Percentiles rank a stretch among this genome's conserved stretches.
Evolutionary conservation across 345 rosid genomes (phyloP).

Genomic region (Camelina sativa): DNA sequence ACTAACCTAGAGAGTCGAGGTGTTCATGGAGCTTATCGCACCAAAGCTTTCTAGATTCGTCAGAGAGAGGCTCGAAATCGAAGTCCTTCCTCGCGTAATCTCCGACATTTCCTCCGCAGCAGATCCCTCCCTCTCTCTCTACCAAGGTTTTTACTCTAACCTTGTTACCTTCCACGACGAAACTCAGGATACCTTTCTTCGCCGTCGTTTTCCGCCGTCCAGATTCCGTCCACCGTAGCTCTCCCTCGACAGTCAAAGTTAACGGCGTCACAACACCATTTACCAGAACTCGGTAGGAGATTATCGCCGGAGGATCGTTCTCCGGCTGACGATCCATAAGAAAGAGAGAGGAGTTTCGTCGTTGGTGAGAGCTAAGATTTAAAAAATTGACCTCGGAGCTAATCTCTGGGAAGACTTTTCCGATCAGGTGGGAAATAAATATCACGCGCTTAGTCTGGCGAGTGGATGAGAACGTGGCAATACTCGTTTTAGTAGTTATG

Average conservation of each 20-base stretch:
- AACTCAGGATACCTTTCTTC: constrained; percentile 72
- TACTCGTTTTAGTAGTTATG: not conserved
- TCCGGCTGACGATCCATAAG: constrained; percentile 44
- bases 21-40: constrained; percentile 59
- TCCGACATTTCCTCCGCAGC: constrained; percentile 54
- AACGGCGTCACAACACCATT: constrained; percentile 50
- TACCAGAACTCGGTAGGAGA: constrained; percentile 59
- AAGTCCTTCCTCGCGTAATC: constrained; percentile 65
- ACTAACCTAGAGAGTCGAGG: constrained; percentile 69
- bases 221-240: constrained; percentile 55
- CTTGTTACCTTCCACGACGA: constrained; percentile 56
- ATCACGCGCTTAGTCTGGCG: constrained; percentile 6
- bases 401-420: constrained; percentile 1
- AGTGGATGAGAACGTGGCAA: constrained; percentile 3
- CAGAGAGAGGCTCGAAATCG: constrained; percentile 68
- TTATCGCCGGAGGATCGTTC: constrained; percentile 13
- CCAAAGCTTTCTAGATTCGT: constrained; percentile 67
- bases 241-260: constrained; percentile 61
- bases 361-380: constrained; percentile 7
- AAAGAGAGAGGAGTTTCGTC: constrained; percentile 3
- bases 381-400: constrained; percentile 2
- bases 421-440: not conserved
- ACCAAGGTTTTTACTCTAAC: constrained; percentile 59
- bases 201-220: constrained; percentile 50
- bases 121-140: constrained; percentile 52